Evolutionary conservation across 2,329 filamentous ascomycete species (phyloP).

Genomic region (Immersiporthe knoxdaviesiana): DNA sequence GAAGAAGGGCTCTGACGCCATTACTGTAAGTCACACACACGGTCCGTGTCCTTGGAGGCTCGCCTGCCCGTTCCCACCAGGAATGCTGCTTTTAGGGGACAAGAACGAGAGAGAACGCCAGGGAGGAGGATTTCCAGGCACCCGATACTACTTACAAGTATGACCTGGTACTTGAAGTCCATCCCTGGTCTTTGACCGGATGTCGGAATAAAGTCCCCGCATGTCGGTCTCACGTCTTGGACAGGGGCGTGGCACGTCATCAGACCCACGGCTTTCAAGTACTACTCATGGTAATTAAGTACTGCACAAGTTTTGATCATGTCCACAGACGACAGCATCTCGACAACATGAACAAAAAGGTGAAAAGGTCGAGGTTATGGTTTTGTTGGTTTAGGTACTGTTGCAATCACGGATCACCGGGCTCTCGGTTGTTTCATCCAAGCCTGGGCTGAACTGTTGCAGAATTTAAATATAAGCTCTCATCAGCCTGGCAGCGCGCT

Average conservation of each 20-base stretch:
- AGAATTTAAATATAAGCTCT: not conserved
- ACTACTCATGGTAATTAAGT: too few species aligned
- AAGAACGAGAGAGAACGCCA: not conserved
- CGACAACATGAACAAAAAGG: not conserved
- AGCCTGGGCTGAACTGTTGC: not conserved
- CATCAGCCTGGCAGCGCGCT: not conserved
- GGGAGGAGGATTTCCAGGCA: too few species aligned
- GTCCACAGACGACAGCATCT: too few species aligned
- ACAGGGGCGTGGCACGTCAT: slow-evolving; percentile 17
- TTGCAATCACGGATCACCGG: not conserved
- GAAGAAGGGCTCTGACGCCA: slow-evolving; percentile 3
- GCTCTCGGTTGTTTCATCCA: not conserved
- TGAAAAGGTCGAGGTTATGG: not conserved
- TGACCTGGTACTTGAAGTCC: not conserved
- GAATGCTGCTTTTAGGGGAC: not conserved
- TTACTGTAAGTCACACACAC: not conserved
- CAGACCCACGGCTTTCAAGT: not conserved
- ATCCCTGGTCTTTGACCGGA: slow-evolving; percentile 8
- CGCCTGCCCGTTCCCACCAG: not conserved
- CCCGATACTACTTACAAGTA: too few species aligned
- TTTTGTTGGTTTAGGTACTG: too few species aligned
- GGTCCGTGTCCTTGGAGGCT: not conserved
- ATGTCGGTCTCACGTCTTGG: slow-evolving; percentile 21
- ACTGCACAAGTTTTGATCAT: too few species aligned
- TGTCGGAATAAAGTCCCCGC: slow-evolving; percentile 21